These are phyloP conservation scores for Plasmodium ovale DNA, from an alignment of 169 alveolate species.

Conservation along the genomic window DNA sequence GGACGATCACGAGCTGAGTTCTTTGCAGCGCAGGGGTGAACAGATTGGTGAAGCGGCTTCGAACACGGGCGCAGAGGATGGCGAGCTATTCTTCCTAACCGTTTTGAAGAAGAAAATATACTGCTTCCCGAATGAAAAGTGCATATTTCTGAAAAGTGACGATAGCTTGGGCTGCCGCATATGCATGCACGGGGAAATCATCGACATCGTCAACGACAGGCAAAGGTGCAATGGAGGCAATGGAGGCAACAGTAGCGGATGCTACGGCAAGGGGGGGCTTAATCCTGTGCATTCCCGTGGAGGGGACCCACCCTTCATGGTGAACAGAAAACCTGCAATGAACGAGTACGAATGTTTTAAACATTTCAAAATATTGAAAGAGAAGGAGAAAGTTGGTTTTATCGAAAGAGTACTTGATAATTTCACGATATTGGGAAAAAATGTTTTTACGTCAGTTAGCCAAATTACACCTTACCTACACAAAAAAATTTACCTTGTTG, in stretches of 20 bases:
- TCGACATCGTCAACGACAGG: conserved; percentile 37
- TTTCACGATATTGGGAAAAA: conserved; percentile 23
- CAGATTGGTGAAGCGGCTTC: background rate
- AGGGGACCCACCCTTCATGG: conserved; percentile 7
- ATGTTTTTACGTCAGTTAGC: conserved; percentile 25
- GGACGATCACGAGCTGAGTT: background rate
- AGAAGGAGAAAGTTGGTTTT: conserved; percentile 37
- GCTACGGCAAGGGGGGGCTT: no score
- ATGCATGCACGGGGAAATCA: conserved; percentile 35
- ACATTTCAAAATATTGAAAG: conserved; percentile 24
- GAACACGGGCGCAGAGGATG: background rate
- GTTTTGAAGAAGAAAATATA: conserved; percentile 33
- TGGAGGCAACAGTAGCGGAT: no score
- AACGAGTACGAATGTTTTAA: conserved; percentile 19
- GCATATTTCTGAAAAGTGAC: conserved; percentile 62
- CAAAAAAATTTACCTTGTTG: conserved; percentile 17
- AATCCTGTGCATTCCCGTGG: background rate
- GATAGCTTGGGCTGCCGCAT: conserved; percentile 41
- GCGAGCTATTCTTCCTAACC: conserved; percentile 23
- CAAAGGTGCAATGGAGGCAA: no score
- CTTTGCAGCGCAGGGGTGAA: background rate
- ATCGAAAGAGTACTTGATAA: conserved; percentile 42
- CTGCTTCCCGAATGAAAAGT: conserved; percentile 26
- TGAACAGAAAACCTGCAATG: conserved; percentile 30
- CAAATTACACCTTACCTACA: conserved; percentile 21